A percentile compares a stretch with the other conserved stretches of the same genome.
phyloP scores from a whole-genome alignment of 2,329 filamentous ascomycete genomes.

The Dryadomyces sulphureus region DNA sequence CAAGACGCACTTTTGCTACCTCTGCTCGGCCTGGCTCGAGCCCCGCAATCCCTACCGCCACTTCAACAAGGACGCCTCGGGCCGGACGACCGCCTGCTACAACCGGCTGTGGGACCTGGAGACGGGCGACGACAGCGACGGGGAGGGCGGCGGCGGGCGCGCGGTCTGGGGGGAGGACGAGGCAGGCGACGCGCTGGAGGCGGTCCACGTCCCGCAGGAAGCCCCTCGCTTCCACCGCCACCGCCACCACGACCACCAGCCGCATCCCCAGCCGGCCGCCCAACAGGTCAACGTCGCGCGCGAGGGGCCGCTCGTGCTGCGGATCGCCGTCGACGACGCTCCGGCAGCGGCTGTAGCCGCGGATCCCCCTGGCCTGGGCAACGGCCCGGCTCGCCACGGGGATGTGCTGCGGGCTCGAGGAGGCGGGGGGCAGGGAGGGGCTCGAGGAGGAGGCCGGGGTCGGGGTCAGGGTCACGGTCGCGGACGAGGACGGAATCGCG shows the following conservation, averaged over 20 bases:
- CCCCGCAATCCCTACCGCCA: constrained; percentile 74
- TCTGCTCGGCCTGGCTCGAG: constrained; percentile 78
- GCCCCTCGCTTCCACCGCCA: neutral
- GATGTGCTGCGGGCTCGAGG: neutral
- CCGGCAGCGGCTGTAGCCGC: constrained; percentile 1
- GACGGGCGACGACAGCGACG: constrained; percentile 49
- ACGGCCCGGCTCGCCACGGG: neutral
- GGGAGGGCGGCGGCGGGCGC: constrained; percentile 29
- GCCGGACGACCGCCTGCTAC: constrained; percentile 51
- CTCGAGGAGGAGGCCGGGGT: neutral
- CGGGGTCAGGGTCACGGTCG: neutral
- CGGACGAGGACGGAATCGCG: neutral
- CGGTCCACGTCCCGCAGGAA: too few relatives aligned
- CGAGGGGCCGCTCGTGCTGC: constrained; percentile 41
- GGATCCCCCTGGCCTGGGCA: neutral
- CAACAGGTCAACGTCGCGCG: constrained; percentile 31
- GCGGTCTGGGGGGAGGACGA: neutral
- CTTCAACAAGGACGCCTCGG: constrained; percentile 53
- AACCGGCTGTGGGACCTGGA: constrained; percentile 85
- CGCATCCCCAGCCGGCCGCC: constrained; percentile 16
- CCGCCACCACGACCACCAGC: neutral
- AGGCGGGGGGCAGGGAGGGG: neutral
- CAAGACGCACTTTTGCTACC: constrained; percentile 85
- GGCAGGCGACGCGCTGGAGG: neutral
- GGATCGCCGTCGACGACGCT: constrained; percentile 25